Base-by-base conservation (phyloP, 192 early-diverging fungal species). In the Backusella liffmaniae region DNA sequence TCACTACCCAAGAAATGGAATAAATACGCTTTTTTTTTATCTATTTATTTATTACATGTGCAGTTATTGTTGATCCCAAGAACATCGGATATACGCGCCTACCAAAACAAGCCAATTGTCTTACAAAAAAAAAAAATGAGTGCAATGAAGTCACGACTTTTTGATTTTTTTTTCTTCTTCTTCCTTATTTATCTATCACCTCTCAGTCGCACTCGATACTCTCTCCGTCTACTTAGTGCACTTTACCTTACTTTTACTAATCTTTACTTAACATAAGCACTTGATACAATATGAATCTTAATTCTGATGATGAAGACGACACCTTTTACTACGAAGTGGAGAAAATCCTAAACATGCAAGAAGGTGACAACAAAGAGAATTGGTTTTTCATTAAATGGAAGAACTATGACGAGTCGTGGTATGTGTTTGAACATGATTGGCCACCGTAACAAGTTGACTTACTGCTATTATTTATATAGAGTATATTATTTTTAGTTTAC, bases 311-410 rank as follows among this genome's bases (percentile, higher is more conserved):
- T 10, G 69, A 70, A 0, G 69, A 70, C 26, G 41, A 70, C 26
- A 70, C 39, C 12, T 70, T 70, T 26, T 70, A 70, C 36, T 70
- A 70, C 26, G 69, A 70, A 46, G 69, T 70, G 30, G 69, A 70
- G 39, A 37, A 70, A 15, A 70, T 70, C 13, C 15, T 70, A 5
- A 8, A 46, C 10, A 70, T 70, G 69, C 53, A 59, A 59, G 37
- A 39, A 39, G 37, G 37, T 10, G 37, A 29, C 21, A 39, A 15
- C 37, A 70, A 39, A 21, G 69, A 15, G 10, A 36, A 41, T 21
- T 44, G 26, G 69, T 70, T 70, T 26, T 26, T 39, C 8, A 70
- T 70, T 16, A 70, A 70, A 30, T 70, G 69, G 69, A 70, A 70
- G 41, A 70, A 70, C 13, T 70, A 70, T 23, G 69, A 37, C 36